Evolutionary conservation across 2,329 filamentous ascomycete genomes (phyloP), one percentile per base, ranked within the genome.

Genomic region (Bipolaris sorokiniana): DNA sequence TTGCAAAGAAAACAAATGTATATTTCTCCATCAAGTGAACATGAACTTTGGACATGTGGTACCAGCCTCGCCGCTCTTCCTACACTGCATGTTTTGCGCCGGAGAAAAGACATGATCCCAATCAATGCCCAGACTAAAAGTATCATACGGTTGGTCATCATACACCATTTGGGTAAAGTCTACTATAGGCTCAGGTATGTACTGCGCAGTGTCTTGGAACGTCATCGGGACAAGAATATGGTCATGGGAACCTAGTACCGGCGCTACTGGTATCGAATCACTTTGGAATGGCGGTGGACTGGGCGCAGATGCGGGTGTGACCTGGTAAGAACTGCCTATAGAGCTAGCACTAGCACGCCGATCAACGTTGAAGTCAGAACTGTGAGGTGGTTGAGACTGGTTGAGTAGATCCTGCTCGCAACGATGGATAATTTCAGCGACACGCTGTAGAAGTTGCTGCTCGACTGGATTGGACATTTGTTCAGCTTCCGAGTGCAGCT

Each of bases 401-500:
- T 56, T 54, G 5, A 72, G 42, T 0, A 74, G 59, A 1, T 73
- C 67, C 13, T 46, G 45, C 34, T 73, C 69, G 57, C 70, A 73
- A 28, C 66, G 50, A 11, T 63, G 68, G 18, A 74, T 68, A 5
- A 74, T 74, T 0, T 53, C 42, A 5, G 71, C 71, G 1, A 73
- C 69, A 22, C 64, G 66, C 11, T 62, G 59, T 15, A 74, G 64
- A 3, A 74, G 58, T 13, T 67, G 55, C 51, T 71, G 68, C 52
- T 74, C 68, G 13, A 66, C 59, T 5, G 63, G 61, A 3, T 59
- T 63, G 0, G 66, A 52, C 31, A 68, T 56, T 11, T 56, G 62
- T 33, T 63, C 64, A 7, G 69, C 70, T 7, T 67, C 66, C 0
- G 52, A 28, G 31, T 68, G 54, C 7, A 81, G 67, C n/a, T 72